Base-by-base conservation (phyloP, 805 yeast species). In the Hanseniaspora guilliermondii region DNA sequence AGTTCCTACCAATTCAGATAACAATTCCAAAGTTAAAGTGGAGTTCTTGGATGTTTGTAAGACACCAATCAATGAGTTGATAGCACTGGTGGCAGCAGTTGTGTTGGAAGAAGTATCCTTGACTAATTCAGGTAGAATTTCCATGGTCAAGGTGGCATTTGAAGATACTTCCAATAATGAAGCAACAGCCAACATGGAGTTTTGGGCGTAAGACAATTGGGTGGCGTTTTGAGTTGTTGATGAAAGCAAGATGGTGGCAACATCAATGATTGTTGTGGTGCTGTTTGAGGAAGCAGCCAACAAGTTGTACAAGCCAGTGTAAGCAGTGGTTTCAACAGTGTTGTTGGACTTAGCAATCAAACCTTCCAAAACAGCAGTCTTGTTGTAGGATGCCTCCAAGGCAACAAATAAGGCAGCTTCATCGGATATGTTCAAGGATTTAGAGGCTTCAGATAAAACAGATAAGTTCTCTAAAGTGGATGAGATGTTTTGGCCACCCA, bases 121-220 rank as follows among this genome's bases (percentile, higher is more conserved):
- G 21, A 66, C 35, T 37, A 66, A 53, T 12, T 40, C 39, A 9
- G 56, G 60, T 52, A 67, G 50, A 32, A 59, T 56, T 27, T 38
- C 41, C 40, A 64, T 54, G 6, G 64, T 60, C 30, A 40, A 49
- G 8, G 68, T 54, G 12, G 58, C 58, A 44, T 65, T 63, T 6
- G 49, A 55, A 38, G 66, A 58, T 24, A 58, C 39, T 17, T 55
- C 53, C 21, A 67, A 57, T 22, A 66, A 38, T 17, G 55, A 57
- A 12, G 60, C 57, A 49, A 66, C 59, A 16, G 63, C 57, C 11
- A 54, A 41, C 39, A 67, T 56, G 53, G 65, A 64, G 14, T 47
- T 56, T 30, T 61, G 59, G n/a, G 67, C 56, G 17, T 32, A 44
- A 17, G 38, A 7, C 17, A 48, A 37, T 9, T 64, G 53, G 11